Conservation (phyloP, 805 yeast genomes). For the Metschnikowia kofuensis region DNA sequence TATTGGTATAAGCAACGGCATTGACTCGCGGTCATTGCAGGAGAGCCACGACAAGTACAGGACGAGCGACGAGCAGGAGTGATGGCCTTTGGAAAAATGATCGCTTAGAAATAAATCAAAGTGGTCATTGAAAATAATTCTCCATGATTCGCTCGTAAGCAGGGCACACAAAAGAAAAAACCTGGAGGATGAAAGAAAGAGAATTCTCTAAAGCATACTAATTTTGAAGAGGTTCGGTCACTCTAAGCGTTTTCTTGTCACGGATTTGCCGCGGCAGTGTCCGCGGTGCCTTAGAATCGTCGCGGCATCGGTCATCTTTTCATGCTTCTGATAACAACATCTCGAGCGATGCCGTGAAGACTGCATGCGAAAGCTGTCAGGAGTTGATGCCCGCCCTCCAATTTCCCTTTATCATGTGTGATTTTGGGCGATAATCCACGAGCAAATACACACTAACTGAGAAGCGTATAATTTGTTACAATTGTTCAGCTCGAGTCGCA, state of each 20-base stretch:
- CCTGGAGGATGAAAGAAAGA: too few relatives aligned
- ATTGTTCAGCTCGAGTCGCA: too few relatives aligned
- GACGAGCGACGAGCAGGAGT: constrained; percentile 7
- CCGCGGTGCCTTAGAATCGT: background rate
- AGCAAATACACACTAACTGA: background rate
- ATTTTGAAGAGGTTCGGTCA: background rate
- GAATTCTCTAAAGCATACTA: background rate
- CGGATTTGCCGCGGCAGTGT: background rate
- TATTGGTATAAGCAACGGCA: constrained; percentile 77
- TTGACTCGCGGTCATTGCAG: constrained; percentile 61
- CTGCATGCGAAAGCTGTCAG: background rate
- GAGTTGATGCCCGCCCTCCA: too few relatives aligned
- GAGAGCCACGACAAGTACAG: constrained; percentile 68
- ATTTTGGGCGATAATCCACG: too few relatives aligned
- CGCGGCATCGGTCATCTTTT: background rate
- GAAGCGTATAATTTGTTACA: background rate
- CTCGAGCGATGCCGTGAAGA: background rate
- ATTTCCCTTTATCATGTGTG: too few relatives aligned
- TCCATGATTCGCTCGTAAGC: too few relatives aligned
- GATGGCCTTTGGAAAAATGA: background rate
- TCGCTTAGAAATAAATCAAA: too few relatives aligned
- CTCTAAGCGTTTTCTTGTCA: background rate
- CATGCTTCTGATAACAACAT: background rate
- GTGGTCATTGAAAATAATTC: too few relatives aligned
- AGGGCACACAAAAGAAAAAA: too few relatives aligned